Percentiles rank a stretch among this genome's conserved stretches.
These are phyloP conservation scores for Calamus simplicifolius DNA, from an alignment of 176 grass and related monocot species.

Conservation along the genomic window DNA sequence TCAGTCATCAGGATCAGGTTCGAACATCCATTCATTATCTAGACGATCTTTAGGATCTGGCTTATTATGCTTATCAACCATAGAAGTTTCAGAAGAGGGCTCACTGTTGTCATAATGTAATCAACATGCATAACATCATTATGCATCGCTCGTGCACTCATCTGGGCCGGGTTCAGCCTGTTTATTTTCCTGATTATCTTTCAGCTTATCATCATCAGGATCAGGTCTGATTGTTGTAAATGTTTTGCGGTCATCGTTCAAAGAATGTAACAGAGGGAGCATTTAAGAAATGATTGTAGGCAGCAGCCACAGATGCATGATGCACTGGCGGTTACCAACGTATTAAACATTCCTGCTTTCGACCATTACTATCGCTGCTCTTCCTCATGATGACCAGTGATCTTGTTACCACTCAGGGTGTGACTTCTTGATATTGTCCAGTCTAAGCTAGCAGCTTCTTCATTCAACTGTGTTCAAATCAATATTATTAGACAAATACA, in stretches of 20 bases:
- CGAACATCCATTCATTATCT: too few species aligned
- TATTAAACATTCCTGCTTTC: slow-evolving; percentile 45
- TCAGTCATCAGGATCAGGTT: slow-evolving; percentile 42
- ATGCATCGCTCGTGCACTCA: too few species aligned
- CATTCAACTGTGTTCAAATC: slow-evolving; percentile 50
- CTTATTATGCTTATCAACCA: too few species aligned
- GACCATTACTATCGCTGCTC: slow-evolving; percentile 31
- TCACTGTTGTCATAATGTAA: too few species aligned
- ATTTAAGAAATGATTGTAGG: slow-evolving; percentile 50
- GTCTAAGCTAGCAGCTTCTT: slow-evolving; percentile 68
- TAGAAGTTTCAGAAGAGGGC: too few species aligned
- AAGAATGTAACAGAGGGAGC: slow-evolving; percentile 12
- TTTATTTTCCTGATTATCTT: too few species aligned
- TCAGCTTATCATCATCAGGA: slow-evolving; percentile 22
- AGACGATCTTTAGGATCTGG: too few species aligned
- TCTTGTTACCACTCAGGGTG: slow-evolving; percentile 56
- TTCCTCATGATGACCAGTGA: slow-evolving; percentile 46
- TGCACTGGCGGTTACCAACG: slow-evolving; percentile 31
- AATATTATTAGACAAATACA: background rate
- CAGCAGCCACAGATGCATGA: slow-evolving; percentile 69
- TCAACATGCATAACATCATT: too few species aligned
- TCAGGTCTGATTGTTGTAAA: slow-evolving; percentile 19
- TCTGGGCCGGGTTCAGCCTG: too few species aligned
- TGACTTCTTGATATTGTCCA: slow-evolving; percentile 89
- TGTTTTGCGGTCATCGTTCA: slow-evolving; percentile 1